Conservation (phyloP, 768 basidiomycete genomes). For the Clathrus columnatus region DNA sequence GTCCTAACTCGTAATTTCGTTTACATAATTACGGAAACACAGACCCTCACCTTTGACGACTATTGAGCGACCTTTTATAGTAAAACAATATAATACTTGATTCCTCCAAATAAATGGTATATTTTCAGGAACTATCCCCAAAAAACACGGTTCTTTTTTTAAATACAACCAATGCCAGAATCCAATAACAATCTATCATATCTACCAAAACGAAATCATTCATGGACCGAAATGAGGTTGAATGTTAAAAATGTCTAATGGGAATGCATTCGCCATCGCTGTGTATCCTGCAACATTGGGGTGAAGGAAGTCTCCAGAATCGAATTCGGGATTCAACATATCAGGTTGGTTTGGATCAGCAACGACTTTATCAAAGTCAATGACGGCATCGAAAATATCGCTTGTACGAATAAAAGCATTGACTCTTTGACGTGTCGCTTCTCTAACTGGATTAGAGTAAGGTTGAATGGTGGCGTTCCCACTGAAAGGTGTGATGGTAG, state of each 20-base stretch:
- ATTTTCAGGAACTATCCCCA: too few species aligned
- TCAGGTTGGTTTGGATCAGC: conserved; percentile 30
- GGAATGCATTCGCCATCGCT: conserved; percentile 34
- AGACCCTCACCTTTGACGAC: too few species aligned
- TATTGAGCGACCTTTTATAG: too few species aligned
- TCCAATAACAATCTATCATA: too few species aligned
- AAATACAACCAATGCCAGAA: too few species aligned
- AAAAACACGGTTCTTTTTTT: too few species aligned
- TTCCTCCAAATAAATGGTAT: too few species aligned
- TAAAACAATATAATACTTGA: too few species aligned
- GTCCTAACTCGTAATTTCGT: too few species aligned
- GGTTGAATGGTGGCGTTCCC: conserved; percentile 24
- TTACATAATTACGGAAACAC: too few species aligned
- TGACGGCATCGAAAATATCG: conserved; percentile 35
- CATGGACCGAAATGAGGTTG: too few species aligned
- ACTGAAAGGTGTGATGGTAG: conserved; percentile 44
- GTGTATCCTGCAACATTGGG: conserved; percentile 39
- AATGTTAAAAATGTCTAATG: conserved; percentile 28
- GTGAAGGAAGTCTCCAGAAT: conserved; percentile 42
- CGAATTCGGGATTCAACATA: conserved; percentile 28
- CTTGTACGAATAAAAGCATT: conserved; percentile 36
- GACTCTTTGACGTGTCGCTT: conserved; percentile 33
- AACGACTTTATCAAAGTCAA: conserved; percentile 39
- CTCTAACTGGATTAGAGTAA: conserved; percentile 32
- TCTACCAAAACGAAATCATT: too few species aligned